Percentiles rank a stretch among this genome's conserved stretches.
These are phyloP conservation scores for Aspergillus udagawae DNA, from an alignment of 2,329 filamentous ascomycete genomes.

Conservation along the genomic window DNA sequence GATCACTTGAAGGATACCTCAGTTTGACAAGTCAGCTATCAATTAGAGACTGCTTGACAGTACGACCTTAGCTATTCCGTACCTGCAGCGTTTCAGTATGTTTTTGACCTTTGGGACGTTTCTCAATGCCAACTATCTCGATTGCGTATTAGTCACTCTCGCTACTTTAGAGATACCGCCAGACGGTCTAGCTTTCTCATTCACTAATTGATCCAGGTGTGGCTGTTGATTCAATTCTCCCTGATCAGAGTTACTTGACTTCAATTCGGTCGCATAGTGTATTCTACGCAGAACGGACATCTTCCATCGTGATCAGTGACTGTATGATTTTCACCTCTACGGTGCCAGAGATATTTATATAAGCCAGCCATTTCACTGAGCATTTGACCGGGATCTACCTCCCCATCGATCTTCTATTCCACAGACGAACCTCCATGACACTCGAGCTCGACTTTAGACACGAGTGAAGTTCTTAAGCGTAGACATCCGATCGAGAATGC, in stretches of 20 bases:
- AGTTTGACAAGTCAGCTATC: not conserved
- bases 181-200: not conserved
- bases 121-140: too few relatives aligned
- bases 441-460: not conserved
- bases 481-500: not conserved
- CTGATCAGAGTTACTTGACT: conserved; percentile 5
- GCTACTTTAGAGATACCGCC: not conserved
- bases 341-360: not conserved
- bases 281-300: not conserved
- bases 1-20: conserved; percentile 1
- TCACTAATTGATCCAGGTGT: not conserved
- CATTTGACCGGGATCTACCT: not conserved
- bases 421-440: not conserved
- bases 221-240: not conserved
- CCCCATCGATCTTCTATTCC: not conserved
- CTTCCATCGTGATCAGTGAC: not conserved
- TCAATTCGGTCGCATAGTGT: not conserved
- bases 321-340: not conserved
- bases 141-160: not conserved
- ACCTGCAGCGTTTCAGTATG: not conserved
- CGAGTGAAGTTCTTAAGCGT: not conserved
- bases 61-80: not conserved
- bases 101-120: too few relatives aligned
- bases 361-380: not conserved
- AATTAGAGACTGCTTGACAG: not conserved